Evolutionary conservation across 2,329 filamentous ascomycete species (phyloP), one percentile per base, ranked within the genome.

Genomic region (Fusarium devonianum): DNA sequence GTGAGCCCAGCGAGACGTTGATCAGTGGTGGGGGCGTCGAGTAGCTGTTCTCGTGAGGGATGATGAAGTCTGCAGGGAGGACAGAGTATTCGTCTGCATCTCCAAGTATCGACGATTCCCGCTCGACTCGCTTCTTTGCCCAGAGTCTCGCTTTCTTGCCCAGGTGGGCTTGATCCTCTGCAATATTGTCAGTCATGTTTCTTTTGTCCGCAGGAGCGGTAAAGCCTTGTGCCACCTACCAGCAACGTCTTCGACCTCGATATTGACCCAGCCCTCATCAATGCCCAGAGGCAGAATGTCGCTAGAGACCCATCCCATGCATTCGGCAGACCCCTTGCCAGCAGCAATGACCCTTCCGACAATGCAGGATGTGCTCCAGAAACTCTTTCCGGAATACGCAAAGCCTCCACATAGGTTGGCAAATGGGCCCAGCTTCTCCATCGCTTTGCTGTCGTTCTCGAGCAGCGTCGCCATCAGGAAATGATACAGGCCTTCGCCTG

Each of bases 281-380:
- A 79, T 61, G 0, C 76, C 79, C 10, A 73, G 66, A 0, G 84
- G 84, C 2, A 78, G 63, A 13, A 87, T 75, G 42, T 84, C 80
- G 21, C 80, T 85, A 9, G 83, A 86, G 42, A 88, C 75, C 85
- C 85, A 87, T 40, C 85, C 85, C 82, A 88, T 84, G 64, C 85
- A 85, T 64, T 88, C 85, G 0, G 78, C 78, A 12, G 84, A 80
- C 3, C 83, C 84, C 42, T 78, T 78, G 7, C 82, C 81, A 19
- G 84, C 84, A 21, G 84, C 84, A 23, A 88, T 71, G 3, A 88
- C 83, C 19, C 84, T 80, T 4, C 85, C 85, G 8, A 88, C 79
- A 30, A 88, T 76, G 64, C 84, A 87, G 10, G 80, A 77, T 2
- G 82, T 86, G 68, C 84, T 88, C 85, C 85, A 88, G 66, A 87